Evolutionary conservation across 306 rosid species (phyloP), one percentile per base, ranked within the genome.

Genomic region (Adenanthera pavonina): DNA sequence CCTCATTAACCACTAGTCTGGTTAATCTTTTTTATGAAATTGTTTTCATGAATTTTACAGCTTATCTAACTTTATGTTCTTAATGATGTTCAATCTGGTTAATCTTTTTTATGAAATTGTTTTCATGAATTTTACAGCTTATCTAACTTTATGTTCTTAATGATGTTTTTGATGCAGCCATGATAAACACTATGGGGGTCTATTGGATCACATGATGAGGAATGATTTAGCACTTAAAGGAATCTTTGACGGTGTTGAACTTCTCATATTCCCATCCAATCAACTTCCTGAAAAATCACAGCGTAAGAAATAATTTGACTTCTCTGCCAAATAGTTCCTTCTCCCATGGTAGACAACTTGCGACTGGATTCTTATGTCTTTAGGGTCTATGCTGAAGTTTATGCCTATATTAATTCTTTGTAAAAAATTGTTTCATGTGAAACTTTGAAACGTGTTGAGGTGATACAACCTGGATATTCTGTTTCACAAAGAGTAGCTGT

Each of bases 161-260:
- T 69, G 25, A 41, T 81, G 36, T 48, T 82, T 80, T 41, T 75
- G 36, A 64, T 90, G 41, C 94, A 95, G 97, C 80, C 91, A 91
- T 0, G 97, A 92, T 77, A 91, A 91, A 80, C 77, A 84, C 83
- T 92, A 92, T 88, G 90, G 86, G 88, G 79, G 81, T 79, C 84
- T 91, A 66, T 59, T 95, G 92, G 97, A 91, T 85, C 85, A 85
- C 79, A 89, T 95, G 99, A 88, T 89, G 69, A 90, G 81, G 78
- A 90, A 90, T 77, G 99, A 95, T 89, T 81, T 89, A 79, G 99
- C 99, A 35, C 97, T 95, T 78, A 88, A 83, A 86, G 97, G 97
- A 76, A 83, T 62, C 59, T 78, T 90, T 75, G 92, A 84, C 76
- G 97, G 95, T 35, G 89, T 90, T 59, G 99, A 95, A 78, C 92